Conservation (phyloP, 176 grass and related monocot species). For the Oryza coarctata region DNA sequence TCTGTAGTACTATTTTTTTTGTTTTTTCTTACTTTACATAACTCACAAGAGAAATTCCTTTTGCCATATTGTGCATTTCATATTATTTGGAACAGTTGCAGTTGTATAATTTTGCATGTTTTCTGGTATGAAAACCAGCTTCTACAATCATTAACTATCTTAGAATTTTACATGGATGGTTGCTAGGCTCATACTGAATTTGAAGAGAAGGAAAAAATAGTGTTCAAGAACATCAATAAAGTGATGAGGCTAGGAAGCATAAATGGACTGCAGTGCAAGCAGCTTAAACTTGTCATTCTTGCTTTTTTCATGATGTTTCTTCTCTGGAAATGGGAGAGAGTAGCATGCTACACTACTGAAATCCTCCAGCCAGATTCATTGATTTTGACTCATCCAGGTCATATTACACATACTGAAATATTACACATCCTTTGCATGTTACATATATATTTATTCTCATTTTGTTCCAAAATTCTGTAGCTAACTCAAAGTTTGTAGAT, state of each 20-base stretch:
- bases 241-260: slow-evolving; percentile 77
- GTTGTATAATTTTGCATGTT: neutral
- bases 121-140: slow-evolving; percentile 32
- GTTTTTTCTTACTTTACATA: neutral
- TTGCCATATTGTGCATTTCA: neutral
- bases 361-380: slow-evolving; percentile 53
- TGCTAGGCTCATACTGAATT: neutral
- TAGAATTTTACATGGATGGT: slow-evolving; percentile 30
- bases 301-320: slow-evolving; percentile 66
- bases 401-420: slow-evolving; percentile 19
- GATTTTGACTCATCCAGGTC: slow-evolving; percentile 66
- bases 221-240: slow-evolving; percentile 27
- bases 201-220: neutral
- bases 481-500: slow-evolving; percentile 43
- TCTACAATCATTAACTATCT: neutral
- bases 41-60: neutral
- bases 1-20: neutral
- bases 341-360: slow-evolving; percentile 45
- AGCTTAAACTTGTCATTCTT: slow-evolving; percentile 67
- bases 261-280: slow-evolving; percentile 85
- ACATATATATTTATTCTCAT: slow-evolving; percentile 33
- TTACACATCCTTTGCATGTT: neutral
- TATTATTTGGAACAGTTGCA: neutral
- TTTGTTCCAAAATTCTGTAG: slow-evolving; percentile 33
- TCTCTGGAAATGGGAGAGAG: slow-evolving; percentile 93